Conservation (phyloP, 73 alveolate genomes). For the Paramecium sexaurelia region DNA sequence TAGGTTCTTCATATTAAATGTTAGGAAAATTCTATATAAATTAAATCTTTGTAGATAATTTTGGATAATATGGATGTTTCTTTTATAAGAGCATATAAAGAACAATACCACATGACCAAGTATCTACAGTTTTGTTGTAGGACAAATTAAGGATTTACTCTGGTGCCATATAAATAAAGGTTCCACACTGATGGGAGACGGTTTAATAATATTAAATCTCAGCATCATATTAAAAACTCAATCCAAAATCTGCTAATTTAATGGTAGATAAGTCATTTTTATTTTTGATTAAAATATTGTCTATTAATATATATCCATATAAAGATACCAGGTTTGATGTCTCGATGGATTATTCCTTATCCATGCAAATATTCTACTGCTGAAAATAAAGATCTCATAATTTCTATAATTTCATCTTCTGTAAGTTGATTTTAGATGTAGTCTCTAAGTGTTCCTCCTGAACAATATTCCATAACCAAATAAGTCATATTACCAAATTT, state of each 20-base stretch:
- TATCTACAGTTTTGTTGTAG: constrained; percentile 52
- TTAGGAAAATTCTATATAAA: neutral
- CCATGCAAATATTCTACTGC: constrained; percentile 79
- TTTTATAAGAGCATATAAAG: constrained; percentile 45
- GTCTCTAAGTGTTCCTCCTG: constrained; percentile 8
- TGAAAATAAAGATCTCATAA: constrained; percentile 75
- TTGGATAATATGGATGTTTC: constrained; percentile 57
- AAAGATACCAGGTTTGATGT: constrained; percentile 71
- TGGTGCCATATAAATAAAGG: constrained; percentile 62
- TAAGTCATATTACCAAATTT: neutral
- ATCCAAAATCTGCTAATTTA: constrained; percentile 63
- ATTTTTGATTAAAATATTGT: constrained; percentile 53
- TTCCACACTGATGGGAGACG: constrained; percentile 58
- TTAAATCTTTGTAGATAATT: neutral
- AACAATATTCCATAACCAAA: constrained; percentile 22
- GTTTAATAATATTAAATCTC: neutral
- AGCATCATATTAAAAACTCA: constrained; percentile 31
- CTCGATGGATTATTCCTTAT: constrained; percentile 74
- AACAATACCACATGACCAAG: constrained; percentile 65
- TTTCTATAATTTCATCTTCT: neutral
- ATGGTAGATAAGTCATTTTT: constrained; percentile 28
- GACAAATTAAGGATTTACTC: constrained; percentile 47
- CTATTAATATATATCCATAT: neutral
- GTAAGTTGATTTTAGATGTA: neutral
- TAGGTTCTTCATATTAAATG: constrained; percentile 37